phyloP scores from a whole-genome alignment of 768 basidiomycete genomes.

The Lepiota venenata region DNA sequence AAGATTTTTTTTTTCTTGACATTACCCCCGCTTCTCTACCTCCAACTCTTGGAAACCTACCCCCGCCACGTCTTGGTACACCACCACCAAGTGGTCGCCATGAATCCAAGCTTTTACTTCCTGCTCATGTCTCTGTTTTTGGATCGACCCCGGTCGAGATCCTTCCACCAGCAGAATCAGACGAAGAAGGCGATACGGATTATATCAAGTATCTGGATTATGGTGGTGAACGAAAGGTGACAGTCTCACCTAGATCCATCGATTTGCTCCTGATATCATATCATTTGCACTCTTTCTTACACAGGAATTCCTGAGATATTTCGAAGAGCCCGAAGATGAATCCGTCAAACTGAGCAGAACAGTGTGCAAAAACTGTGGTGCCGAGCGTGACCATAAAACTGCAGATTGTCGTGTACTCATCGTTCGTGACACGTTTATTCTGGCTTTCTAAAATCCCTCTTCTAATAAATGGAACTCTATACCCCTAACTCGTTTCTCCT shows the following conservation, averaged over 20 bases:
- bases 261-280: not conserved
- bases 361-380: constrained; percentile 78
- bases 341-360: constrained; percentile 39
- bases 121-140: constrained; percentile 66
- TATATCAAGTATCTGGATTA: constrained; percentile 81
- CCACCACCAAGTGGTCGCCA: not conserved
- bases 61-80: not conserved
- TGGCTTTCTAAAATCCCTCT: constrained; percentile 2
- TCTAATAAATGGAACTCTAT: constrained; percentile 1
- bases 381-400: constrained; percentile 67
- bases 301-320: constrained; percentile 64
- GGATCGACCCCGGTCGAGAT: constrained; percentile 44
- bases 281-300: not conserved
- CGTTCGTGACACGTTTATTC: constrained; percentile 38
- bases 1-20: constrained; percentile 50
- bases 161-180: constrained; percentile 33
- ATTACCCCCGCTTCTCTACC: constrained; percentile 34
- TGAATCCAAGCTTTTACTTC: constrained; percentile 47
- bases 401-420: constrained; percentile 68
- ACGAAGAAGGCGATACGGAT: constrained; percentile 50
- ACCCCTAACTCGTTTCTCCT: not conserved
- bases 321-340: constrained; percentile 45
- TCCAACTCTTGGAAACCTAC: constrained; percentile 16
- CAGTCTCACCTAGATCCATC: constrained; percentile 14
- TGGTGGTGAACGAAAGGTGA: constrained; percentile 53